Evolutionary conservation across 306 rosid species (phyloP).

Genomic region (Parietaria judaica): DNA sequence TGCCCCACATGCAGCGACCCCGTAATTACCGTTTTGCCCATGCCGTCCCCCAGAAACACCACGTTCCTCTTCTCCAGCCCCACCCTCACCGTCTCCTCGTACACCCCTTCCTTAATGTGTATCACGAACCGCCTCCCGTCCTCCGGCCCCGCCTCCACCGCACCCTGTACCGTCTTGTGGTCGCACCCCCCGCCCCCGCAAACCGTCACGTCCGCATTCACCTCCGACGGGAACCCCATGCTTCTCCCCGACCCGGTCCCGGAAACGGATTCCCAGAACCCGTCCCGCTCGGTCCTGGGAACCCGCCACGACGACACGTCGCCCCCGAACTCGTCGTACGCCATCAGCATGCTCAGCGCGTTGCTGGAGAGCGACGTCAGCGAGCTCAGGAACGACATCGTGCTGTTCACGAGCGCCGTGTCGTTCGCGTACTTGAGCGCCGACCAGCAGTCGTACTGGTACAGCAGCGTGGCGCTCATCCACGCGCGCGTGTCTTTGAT

Average conservation of each 20-base stretch:
- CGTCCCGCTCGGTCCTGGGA: conserved; percentile 62
- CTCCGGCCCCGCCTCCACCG: conserved; percentile 54
- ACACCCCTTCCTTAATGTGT: conserved; percentile 55
- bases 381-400: conserved; percentile 53
- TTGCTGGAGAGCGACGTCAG: conserved; percentile 40
- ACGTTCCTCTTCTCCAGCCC: conserved; percentile 54
- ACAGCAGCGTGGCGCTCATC: conserved; percentile 55
- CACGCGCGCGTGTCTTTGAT: conserved; percentile 62
- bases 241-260: conserved; percentile 15
- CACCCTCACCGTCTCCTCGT: conserved; percentile 69
- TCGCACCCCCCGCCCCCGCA: conserved; percentile 40
- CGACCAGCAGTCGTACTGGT: conserved; percentile 79
- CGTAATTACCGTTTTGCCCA: conserved; percentile 61
- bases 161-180: conserved; percentile 60
- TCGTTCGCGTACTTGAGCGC: conserved; percentile 76
- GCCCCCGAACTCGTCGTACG: conserved; percentile 51
- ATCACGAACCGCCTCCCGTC: conserved; percentile 48
- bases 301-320: conserved; percentile 44
- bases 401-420: conserved; percentile 35
- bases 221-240: conserved; percentile 31
- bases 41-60: conserved; percentile 73
- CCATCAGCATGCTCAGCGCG: conserved; percentile 55
- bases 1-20: conserved; percentile 57
- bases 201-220: conserved; percentile 48
- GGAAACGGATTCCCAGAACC: conserved; percentile 52